Conservation (phyloP, 2,329 filamentous ascomycete species). For the Fusarium bactridioides region DNA sequence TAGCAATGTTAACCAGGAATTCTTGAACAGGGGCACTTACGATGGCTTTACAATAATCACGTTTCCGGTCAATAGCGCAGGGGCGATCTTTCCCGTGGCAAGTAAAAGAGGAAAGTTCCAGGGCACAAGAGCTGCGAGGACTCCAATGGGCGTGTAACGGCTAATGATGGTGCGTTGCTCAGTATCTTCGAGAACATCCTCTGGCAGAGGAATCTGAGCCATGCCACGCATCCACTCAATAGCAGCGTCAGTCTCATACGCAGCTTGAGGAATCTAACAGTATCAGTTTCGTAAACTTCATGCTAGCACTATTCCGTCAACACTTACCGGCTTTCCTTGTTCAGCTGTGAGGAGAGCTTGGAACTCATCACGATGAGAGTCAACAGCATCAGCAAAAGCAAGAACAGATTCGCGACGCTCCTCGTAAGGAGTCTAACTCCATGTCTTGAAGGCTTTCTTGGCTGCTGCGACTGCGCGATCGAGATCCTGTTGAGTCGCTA, state of each 20-base stretch:
- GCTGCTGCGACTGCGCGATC: conserved; percentile 36
- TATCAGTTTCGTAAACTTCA: fast-evolving
- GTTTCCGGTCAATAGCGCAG: conserved; percentile 65
- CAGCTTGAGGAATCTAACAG: conserved; percentile 29
- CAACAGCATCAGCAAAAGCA: conserved; percentile 38
- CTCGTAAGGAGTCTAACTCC: conserved; percentile 35
- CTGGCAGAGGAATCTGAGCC: conserved; percentile 39
- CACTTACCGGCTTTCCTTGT: conserved; percentile 42
- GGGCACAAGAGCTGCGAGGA: conserved; percentile 57
- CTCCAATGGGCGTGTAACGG: conserved; percentile 52
- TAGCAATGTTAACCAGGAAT: fast-evolving
- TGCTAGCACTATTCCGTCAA: fast-evolving
- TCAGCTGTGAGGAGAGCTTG: conserved; percentile 36
- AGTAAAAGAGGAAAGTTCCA: conserved; percentile 67
- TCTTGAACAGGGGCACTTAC: background rate
- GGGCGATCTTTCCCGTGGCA: conserved; percentile 61
- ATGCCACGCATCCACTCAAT: conserved; percentile 43
- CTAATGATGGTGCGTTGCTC: conserved; percentile 41
- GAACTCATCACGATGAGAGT: conserved; percentile 27
- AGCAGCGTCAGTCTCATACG: conserved; percentile 33
- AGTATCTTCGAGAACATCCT: conserved; percentile 51
- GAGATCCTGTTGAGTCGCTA: conserved; percentile 36
- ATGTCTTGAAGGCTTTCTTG: conserved; percentile 37
- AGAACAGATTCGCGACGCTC: conserved; percentile 34
- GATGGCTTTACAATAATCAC: conserved; percentile 64